A percentile compares a stretch with the other conserved stretches of the same genome.
Conservation (phyloP, 768 basidiomycete genomes). For the Mycena belliarum region DNA sequence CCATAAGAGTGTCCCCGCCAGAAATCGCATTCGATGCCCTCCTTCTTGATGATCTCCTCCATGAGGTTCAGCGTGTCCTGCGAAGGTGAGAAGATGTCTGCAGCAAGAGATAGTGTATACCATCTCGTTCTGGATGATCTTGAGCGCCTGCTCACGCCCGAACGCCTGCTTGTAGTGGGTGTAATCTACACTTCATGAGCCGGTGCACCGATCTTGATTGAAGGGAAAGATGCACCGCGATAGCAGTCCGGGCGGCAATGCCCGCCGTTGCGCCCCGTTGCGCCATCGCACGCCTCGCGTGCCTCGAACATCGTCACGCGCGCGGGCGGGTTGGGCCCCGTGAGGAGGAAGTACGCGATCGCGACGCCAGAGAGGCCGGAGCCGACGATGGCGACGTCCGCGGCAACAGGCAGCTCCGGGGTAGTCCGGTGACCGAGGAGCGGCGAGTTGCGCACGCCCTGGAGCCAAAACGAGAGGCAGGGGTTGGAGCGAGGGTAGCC, state of each 20-base stretch:
- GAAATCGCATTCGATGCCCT: constrained; percentile 31
- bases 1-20: constrained; percentile 28
- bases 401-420: constrained; percentile 16
- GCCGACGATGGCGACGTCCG: constrained; percentile 36
- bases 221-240: constrained; percentile 14
- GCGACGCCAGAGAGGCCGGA: constrained; percentile 36
- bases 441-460: constrained; percentile 23
- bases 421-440: constrained; percentile 24
- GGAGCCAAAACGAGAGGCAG: constrained; percentile 34
- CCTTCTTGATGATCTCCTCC: constrained; percentile 21
- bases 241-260: constrained; percentile 29
- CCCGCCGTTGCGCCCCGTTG: constrained; percentile 31
- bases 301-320: constrained; percentile 44
- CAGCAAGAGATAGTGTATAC: background rate
- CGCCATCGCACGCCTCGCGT: constrained; percentile 34
- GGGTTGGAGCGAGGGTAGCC: constrained; percentile 26
- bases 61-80: constrained; percentile 25
- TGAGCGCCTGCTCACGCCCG: constrained; percentile 29
- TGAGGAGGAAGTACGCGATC: constrained; percentile 31
- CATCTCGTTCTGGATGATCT: constrained; percentile 26
- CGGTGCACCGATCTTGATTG: too few relatives aligned
- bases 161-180: constrained; percentile 20
- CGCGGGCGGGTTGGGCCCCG: constrained; percentile 18
- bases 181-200: constrained; percentile 17
- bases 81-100: too few relatives aligned